Evolutionary conservation across 2,329 filamentous ascomycete species (phyloP).

Genomic region (Exophiala oligosperma): DNA sequence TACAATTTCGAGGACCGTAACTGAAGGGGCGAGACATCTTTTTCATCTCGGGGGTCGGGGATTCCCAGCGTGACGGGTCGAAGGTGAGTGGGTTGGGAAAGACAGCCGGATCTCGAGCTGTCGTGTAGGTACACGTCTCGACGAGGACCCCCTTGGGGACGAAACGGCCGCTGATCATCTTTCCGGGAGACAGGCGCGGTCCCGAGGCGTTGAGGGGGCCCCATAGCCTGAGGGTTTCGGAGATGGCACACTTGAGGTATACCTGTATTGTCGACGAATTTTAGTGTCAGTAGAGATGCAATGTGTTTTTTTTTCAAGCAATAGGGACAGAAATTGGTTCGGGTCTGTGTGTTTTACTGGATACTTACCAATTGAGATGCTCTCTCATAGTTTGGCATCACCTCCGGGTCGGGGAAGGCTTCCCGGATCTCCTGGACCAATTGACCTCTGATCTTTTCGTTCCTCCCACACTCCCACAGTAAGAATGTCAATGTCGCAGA

Average conservation of each 20-base stretch:
- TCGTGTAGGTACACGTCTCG: conserved; percentile 42
- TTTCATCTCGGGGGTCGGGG: conserved; percentile 37
- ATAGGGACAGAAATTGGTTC: no score
- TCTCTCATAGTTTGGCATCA: conserved; percentile 1
- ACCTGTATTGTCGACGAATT: neutral
- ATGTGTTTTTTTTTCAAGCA: no score
- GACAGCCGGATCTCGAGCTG: conserved; percentile 41
- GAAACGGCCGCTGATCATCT: conserved; percentile 44
- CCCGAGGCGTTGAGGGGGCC: conserved; percentile 5
- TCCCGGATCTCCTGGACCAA: conserved; percentile 2
- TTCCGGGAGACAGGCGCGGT: conserved; percentile 11
- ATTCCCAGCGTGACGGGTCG: conserved; percentile 51
- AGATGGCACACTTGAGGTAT: conserved; percentile 3
- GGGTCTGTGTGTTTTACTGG: neutral
- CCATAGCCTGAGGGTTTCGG: conserved; percentile 8
- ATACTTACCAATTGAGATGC: conserved; percentile 2
- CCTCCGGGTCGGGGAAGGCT: conserved; percentile 1
- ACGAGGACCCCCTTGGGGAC: conserved; percentile 43
- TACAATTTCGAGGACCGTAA: conserved; percentile 43
- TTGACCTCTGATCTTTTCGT: neutral
- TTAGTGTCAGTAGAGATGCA: no score
- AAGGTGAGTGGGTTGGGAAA: conserved; percentile 47
- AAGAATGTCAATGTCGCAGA: conserved; percentile 3
- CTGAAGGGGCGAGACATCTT: conserved; percentile 47
- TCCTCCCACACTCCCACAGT: conserved; percentile 5